These are phyloP conservation scores for Nitzschia palea DNA, from an alignment of 108 stramenopile genomes.

Conservation along the genomic window DNA sequence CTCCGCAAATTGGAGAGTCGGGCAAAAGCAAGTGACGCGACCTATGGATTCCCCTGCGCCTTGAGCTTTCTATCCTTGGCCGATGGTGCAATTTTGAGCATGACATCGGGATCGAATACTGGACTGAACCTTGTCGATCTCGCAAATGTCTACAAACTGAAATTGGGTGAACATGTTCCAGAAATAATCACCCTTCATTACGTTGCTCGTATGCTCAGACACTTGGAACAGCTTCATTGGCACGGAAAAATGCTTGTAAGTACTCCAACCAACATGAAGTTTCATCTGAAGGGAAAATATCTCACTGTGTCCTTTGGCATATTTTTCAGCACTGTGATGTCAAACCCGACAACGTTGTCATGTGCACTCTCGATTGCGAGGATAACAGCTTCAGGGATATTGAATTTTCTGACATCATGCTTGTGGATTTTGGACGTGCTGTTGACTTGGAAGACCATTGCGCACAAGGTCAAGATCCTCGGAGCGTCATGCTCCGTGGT, in stretches of 20 bases:
- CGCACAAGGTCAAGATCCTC: conserved; percentile 19
- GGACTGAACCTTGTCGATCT: conserved; percentile 78
- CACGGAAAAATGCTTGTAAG: conserved; percentile 77
- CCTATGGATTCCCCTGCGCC: conserved; percentile 60
- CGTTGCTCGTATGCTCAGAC: conserved; percentile 63
- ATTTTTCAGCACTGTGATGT: conserved; percentile 69
- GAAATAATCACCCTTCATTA: conserved; percentile 74
- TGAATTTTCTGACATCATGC: conserved; percentile 57
- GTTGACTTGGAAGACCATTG: conserved; percentile 51
- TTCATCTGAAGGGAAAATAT: too few species aligned
- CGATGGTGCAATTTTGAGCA: conserved; percentile 68
- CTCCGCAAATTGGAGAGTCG: conserved; percentile 50
- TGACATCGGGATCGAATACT: conserved; percentile 72
- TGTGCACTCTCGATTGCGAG: conserved; percentile 34
- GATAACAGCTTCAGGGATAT: conserved; percentile 25
- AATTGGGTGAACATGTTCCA: conserved; percentile 54
- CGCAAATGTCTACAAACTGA: conserved; percentile 64
- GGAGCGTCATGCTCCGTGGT: conserved; percentile 50
- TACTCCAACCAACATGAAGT: too few species aligned
- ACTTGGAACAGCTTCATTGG: conserved; percentile 71
- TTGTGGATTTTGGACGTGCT: conserved; percentile 84
- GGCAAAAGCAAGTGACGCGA: conserved; percentile 8
- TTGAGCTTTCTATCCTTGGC: conserved; percentile 59
- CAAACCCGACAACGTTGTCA: conserved; percentile 85
- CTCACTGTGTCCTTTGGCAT: too few species aligned